phyloP scores from a whole-genome alignment of 257 asterid species.

The Plantago major region DNA sequence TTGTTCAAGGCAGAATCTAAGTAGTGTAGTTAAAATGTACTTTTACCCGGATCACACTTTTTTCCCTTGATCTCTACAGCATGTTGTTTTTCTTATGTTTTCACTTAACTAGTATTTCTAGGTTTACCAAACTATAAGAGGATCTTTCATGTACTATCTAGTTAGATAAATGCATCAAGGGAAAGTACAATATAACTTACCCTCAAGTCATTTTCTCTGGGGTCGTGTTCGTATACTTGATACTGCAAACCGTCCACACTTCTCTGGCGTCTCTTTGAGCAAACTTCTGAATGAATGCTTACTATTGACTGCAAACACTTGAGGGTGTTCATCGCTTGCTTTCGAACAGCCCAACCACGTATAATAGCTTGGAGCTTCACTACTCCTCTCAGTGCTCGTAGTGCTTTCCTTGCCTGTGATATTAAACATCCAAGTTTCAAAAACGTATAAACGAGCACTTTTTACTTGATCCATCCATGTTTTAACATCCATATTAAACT shows the following conservation, averaged over 20 bases:
- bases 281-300: constrained; percentile 71
- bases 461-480: no score
- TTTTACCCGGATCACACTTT: no score
- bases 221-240: constrained; percentile 38
- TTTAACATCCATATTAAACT: no score
- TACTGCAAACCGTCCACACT: constrained; percentile 30
- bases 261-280: constrained; percentile 59
- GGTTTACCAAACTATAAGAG: background rate
- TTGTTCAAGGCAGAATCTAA: no score
- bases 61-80: no score
- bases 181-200: constrained; percentile 31
- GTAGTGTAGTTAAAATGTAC: no score
- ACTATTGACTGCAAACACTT: constrained; percentile 83
- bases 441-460: background rate
- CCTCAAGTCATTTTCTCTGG: constrained; percentile 61
- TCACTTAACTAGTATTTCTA: background rate
- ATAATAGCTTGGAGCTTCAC: constrained; percentile 93
- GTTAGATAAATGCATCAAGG: background rate
- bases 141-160: background rate
- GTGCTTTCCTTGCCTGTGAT: constrained; percentile 81
- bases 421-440: background rate
- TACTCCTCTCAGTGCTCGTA: constrained; percentile 75
- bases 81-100: no score
- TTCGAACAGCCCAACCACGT: constrained; percentile 90
- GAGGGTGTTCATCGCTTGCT: constrained; percentile 75